Evolutionary conservation across 495 filamentous ascomycete species (phyloP), one percentile per base, ranked within the genome.

Genomic region (Aspergillus bertholletiae): DNA sequence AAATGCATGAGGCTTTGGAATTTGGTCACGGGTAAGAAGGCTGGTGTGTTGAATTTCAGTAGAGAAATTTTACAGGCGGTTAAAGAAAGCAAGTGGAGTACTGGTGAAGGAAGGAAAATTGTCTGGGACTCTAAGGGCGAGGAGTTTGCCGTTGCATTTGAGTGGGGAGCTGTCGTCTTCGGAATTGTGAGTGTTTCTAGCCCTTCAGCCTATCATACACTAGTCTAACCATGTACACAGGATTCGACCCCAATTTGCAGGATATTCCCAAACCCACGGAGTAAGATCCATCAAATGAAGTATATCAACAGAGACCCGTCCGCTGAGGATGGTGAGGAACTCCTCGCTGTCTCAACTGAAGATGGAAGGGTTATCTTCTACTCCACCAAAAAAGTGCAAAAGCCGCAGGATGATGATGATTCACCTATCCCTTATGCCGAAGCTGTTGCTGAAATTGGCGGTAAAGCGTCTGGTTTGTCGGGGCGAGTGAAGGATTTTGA

Each of bases 1-100:
- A 81, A 83, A 49, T 91, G 84, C 61, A 92, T 99, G 88, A 76
- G 94, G 57, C 74, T 97, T 56, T 99, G 94, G 94, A 97, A 99
- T 62, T 64, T 99, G 46, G 90, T 96, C 61, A 97, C 94, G 24
- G 95, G 92, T 3, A 95, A 91, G 77, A 97, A 96, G 69, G 90
- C 90, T 17, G 89, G 91, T 17, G 92, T 96, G 43, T 69, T 97
- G 61, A 93, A 88, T 63, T 97, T 97, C 60, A 80, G 76, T 57
- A 76, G 78, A 53, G 81, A 85, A 1, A 74, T 88, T 54, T 69
- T 96, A 51, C 72, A 77, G 43, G 80, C 85, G 56, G 80, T 88
- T 32, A 89, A 88, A 15, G 92, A 96, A 72, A 80, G 83, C n/a
- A 84, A 79, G 65, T 85, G 82, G 70, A 83, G 83, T 37, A 83